phyloP scores from a whole-genome alignment of 2,329 filamentous ascomycete species.

The Juglanconis juglandina region DNA sequence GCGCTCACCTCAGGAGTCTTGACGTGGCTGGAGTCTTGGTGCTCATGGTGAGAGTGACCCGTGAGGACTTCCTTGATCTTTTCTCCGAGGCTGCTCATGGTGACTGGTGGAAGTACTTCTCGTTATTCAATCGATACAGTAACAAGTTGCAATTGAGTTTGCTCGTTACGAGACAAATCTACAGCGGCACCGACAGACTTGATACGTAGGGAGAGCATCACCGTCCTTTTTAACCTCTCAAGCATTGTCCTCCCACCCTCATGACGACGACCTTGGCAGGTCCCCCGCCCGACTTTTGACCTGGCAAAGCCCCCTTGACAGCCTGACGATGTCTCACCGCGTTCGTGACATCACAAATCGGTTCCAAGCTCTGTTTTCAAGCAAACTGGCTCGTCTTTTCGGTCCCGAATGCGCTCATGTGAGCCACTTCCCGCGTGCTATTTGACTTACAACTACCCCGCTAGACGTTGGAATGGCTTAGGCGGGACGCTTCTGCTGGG shows the following conservation, averaged over 20 bases:
- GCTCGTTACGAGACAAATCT: no score
- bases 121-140: neutral
- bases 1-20: slow-evolving; percentile 1
- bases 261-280: no score
- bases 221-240: neutral
- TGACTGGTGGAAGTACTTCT: neutral
- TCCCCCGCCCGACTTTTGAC: no score
- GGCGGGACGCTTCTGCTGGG: neutral
- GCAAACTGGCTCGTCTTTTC: neutral
- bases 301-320: no score
- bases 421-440: neutral
- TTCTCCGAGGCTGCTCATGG: slow-evolving; percentile 11
- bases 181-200: no score
- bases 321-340: neutral
- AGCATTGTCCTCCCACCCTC: neutral
- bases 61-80: slow-evolving; percentile 14
- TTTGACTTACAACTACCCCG: neutral
- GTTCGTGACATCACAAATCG: neutral
- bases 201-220: neutral
- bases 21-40: neutral
- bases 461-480: neutral
- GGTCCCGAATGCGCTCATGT: neutral
- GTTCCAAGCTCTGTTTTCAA: neutral
- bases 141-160: neutral
- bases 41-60: neutral